Conservation (phyloP, 495 filamentous ascomycete species). For the Cercophora samala region DNA sequence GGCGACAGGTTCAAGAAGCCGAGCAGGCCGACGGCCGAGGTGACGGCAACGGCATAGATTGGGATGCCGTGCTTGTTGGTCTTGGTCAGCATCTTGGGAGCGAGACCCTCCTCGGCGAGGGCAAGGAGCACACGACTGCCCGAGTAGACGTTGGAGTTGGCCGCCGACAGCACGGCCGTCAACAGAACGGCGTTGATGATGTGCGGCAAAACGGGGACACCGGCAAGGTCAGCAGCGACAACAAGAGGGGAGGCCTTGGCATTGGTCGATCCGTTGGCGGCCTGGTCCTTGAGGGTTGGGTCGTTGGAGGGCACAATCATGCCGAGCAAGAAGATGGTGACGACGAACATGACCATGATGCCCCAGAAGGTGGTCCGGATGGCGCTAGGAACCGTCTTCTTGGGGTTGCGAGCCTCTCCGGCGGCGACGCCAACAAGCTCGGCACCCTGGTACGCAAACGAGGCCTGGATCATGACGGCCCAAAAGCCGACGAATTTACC, state of each 20-base stretch:
- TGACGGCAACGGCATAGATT: conserved; percentile 39
- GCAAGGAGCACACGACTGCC: conserved; percentile 64
- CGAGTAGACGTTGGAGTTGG: conserved; percentile 57
- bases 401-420: conserved; percentile 61
- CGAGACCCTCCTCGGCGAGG: conserved; percentile 59
- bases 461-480: conserved; percentile 46
- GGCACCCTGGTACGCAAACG: conserved; percentile 49
- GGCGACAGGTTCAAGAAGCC: conserved; percentile 54
- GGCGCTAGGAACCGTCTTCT: conserved; percentile 52
- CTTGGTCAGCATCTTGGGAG: conserved; percentile 47
- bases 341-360: conserved; percentile 64
- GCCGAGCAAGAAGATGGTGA: conserved; percentile 64
- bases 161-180: conserved; percentile 55
- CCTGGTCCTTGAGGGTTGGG: conserved; percentile 33
- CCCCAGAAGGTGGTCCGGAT: conserved; percentile 56
- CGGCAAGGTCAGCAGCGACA: conserved; percentile 61
- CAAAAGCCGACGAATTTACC: conserved; percentile 49
- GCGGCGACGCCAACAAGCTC: conserved; percentile 67
- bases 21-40: conserved; percentile 48
- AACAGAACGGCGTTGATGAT: conserved; percentile 71
- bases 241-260: conserved; percentile 67
- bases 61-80: conserved; percentile 45
- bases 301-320: conserved; percentile 60
- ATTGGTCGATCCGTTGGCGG: conserved; percentile 44
- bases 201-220: conserved; percentile 61